Evolutionary conservation across 179 eudicot genomes (phyloP).

Genomic region (Heliamphora pulchella): DNA sequence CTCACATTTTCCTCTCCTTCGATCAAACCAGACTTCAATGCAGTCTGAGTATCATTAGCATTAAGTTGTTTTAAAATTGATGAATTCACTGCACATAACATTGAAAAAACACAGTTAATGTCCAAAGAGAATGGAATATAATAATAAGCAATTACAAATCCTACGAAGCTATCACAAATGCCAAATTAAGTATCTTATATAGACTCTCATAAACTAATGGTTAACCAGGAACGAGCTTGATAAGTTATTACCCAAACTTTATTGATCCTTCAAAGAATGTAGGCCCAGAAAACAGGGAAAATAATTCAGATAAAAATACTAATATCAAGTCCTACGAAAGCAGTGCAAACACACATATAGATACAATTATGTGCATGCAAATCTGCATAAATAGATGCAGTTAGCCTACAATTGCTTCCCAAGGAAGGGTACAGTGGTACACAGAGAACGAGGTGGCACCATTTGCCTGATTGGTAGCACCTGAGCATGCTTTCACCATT

Average conservation of each 20-base stretch:
- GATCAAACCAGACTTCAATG: slow-evolving; percentile 22
- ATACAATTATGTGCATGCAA: background rate
- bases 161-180: background rate
- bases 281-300: background rate
- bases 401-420: background rate
- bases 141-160: background rate
- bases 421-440: background rate
- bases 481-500: background rate
- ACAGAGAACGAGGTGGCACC: background rate
- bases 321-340: background rate
- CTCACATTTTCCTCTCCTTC: slow-evolving; percentile 64
- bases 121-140: background rate
- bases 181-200: background rate
- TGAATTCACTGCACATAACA: slow-evolving; percentile 34
- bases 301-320: background rate
- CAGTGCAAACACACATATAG: background rate
- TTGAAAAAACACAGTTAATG: background rate
- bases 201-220: background rate
- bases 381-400: background rate
- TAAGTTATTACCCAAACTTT: background rate
- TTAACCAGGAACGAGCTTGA: background rate
- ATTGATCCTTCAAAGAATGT: background rate
- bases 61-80: slow-evolving; percentile 32
- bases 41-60: slow-evolving; percentile 23
- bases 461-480: background rate